phyloP scores from a whole-genome alignment of 1,284 basidiomycete genomes.

The Sanghuangporus sanghuang region DNA sequence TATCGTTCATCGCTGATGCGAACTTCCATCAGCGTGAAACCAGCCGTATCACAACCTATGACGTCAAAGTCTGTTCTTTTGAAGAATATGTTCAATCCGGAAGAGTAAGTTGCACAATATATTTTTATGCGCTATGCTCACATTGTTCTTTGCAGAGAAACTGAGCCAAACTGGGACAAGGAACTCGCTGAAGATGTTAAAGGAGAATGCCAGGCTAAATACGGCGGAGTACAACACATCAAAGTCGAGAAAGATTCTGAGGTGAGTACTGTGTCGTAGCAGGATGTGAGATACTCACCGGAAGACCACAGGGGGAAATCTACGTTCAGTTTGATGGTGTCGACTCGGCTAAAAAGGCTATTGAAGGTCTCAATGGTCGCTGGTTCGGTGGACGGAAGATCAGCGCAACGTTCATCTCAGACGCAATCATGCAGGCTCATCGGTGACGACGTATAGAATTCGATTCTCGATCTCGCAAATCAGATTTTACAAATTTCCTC shows the following conservation, averaged over 20 bases:
- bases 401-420: conserved; percentile 81
- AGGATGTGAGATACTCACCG: not conserved
- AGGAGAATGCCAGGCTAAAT: conserved; percentile 88
- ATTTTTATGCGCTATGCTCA: conserved; percentile 6
- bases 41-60: conserved; percentile 72
- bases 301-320: conserved; percentile 87
- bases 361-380: conserved; percentile 88
- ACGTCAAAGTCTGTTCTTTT: conserved; percentile 82
- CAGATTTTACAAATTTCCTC: conserved; percentile 10
- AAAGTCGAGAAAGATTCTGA: conserved; percentile 93
- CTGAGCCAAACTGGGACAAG: conserved; percentile 92
- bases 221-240: conserved; percentile 83
- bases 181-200: conserved; percentile 96
- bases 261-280: conserved; percentile 41
- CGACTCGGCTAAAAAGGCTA: conserved; percentile 77
- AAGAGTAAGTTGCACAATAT: conserved; percentile 60
- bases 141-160: conserved; percentile 59
- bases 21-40: conserved; percentile 42
- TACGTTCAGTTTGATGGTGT: conserved; percentile 88
- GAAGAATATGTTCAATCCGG: conserved; percentile 96
- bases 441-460: conserved; percentile 39
- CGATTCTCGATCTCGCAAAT: conserved; percentile 4
- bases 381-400: conserved; percentile 93
- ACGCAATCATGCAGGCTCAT: conserved; percentile 90
- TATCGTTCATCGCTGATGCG: conserved; percentile 15